Conservation (phyloP, 2,329 filamentous ascomycete species). For the Atkinsonella texensis region DNA sequence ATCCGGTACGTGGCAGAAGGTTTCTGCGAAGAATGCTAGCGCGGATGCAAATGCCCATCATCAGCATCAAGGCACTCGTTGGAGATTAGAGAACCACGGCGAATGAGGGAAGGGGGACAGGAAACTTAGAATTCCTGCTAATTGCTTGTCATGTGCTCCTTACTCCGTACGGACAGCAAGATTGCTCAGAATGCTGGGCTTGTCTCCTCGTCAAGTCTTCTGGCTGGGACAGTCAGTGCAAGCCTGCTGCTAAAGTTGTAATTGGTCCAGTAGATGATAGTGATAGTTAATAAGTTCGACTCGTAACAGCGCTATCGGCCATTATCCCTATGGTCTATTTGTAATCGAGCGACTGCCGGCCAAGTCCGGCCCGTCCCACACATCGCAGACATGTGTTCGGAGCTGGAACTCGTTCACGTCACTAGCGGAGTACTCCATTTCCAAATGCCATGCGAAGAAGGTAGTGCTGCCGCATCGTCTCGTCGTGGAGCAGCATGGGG, state of each 20-base stretch:
- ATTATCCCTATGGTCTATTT: too few species aligned
- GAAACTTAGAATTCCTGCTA: not conserved
- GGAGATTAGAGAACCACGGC: not conserved
- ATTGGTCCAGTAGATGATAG: too few species aligned
- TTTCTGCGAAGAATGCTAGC: not conserved
- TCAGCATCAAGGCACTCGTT: not conserved
- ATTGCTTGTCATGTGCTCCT: too few species aligned
- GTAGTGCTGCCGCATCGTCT: not conserved
- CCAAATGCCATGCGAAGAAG: not conserved
- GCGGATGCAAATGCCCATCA: not conserved
- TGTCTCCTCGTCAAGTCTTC: too few species aligned
- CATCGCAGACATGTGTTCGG: not conserved
- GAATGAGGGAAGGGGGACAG: not conserved
- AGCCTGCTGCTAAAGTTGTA: not conserved
- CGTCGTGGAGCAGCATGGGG: not conserved
- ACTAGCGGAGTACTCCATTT: not conserved
- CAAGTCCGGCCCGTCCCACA: not conserved
- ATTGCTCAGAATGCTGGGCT: too few species aligned
- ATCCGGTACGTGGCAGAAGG: not conserved
- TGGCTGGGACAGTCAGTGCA: too few species aligned
- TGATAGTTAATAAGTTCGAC: too few species aligned
- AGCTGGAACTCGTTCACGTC: too few species aligned
- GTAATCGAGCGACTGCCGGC: not conserved
- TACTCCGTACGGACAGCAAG: too few species aligned
- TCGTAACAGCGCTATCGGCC: too few species aligned